Conservation (phyloP, 192 early-diverging fungal genomes). For the Fimicolochytrium jonesii region DNA sequence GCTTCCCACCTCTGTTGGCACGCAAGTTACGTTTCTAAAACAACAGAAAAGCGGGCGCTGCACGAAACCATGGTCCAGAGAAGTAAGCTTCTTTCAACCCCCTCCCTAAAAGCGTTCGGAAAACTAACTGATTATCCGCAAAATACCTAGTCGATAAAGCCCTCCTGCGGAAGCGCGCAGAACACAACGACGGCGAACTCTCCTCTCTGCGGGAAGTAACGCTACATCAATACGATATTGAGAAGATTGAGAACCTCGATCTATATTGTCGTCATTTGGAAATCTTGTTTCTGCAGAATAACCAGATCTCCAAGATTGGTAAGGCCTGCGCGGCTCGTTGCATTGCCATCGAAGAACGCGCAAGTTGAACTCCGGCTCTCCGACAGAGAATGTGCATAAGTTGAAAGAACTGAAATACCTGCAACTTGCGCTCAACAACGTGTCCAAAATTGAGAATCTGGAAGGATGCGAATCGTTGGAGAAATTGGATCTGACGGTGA, state of each 20-base stretch:
- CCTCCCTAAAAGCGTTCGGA: background rate
- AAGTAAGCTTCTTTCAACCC: conserved; percentile 1
- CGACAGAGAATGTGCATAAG: conserved; percentile 56
- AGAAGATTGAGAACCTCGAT: conserved; percentile 61
- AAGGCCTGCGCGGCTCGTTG: background rate
- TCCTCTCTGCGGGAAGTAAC: conserved; percentile 52
- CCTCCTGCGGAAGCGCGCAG: conserved; percentile 47
- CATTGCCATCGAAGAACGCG: no score
- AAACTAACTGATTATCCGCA: background rate
- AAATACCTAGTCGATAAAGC: conserved; percentile 36
- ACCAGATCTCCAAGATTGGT: conserved; percentile 58
- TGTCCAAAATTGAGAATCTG: conserved; percentile 51
- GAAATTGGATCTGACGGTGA: conserved; percentile 60
- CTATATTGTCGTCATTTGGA: conserved; percentile 54
- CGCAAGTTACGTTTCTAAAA: no score
- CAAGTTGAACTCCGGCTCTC: no score
- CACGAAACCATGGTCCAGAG: conserved; percentile 21
- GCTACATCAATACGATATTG: conserved; percentile 60
- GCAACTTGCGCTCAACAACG: conserved; percentile 59
- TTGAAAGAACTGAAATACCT: conserved; percentile 54
- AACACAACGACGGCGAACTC: conserved; percentile 62
- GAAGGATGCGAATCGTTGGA: conserved; percentile 51
- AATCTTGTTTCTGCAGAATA: conserved; percentile 56
- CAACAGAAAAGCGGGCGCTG: no score
- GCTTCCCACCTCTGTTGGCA: no score